These are phyloP conservation scores for Argentina anserina DNA, from an alignment of 306 rosid genomes.

Conservation along the genomic window DNA sequence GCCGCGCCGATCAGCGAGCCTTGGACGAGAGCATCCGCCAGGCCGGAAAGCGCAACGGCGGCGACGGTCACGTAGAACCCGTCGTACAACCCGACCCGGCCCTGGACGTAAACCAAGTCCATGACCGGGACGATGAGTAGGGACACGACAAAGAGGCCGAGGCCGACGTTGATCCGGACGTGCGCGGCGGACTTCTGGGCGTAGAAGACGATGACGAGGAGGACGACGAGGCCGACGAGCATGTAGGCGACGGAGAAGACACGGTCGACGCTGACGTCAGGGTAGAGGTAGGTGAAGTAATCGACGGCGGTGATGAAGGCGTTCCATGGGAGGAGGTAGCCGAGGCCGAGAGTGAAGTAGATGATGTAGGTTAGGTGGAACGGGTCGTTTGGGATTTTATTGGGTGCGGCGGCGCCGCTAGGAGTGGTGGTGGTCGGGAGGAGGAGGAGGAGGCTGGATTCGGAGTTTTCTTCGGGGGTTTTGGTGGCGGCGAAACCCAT, in stretches of 20 bases:
- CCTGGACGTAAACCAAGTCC: conserved; percentile 53
- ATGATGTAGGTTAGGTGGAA: conserved; percentile 59
- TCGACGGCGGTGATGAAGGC: conserved; percentile 90
- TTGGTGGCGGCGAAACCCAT: conserved; percentile 19
- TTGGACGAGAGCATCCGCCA: conserved; percentile 74
- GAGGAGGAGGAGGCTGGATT: conserved; percentile 28
- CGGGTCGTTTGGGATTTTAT: conserved; percentile 47
- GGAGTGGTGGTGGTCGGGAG: conserved; percentile 13
- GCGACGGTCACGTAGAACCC: conserved; percentile 66
- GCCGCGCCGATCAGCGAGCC: conserved; percentile 78
- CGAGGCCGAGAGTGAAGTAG: conserved; percentile 68
- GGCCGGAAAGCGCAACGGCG: conserved; percentile 45
- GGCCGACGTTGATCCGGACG: conserved; percentile 64
- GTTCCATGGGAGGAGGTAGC: conserved; percentile 93
- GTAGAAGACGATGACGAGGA: conserved; percentile 52
- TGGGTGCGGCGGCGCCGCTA: background rate
- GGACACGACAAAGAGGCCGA: conserved; percentile 47
- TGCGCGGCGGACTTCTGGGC: conserved; percentile 53
- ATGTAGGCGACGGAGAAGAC: conserved; percentile 68
- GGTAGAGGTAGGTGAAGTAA: conserved; percentile 80
- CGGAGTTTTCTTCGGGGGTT: conserved; percentile 19
- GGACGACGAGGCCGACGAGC: conserved; percentile 47
- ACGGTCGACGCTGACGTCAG: conserved; percentile 77
- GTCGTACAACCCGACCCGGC: conserved; percentile 64
- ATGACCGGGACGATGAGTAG: conserved; percentile 58